Conservation (phyloP, 345 rosid genomes). For the Salix caprea region DNA sequence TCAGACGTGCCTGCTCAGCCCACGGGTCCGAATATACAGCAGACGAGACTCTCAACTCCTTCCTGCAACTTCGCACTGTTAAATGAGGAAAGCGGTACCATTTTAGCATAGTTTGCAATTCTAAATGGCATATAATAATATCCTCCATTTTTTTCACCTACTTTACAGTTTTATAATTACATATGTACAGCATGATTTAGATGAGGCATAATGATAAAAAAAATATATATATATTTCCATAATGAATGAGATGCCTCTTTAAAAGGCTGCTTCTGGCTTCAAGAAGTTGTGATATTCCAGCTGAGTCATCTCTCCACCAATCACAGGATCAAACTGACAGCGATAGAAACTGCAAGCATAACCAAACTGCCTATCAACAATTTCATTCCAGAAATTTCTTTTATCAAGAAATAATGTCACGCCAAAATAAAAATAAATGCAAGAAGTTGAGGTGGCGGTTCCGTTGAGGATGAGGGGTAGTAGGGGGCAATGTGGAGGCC, state of each 20-base stretch:
- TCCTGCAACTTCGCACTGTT: no score
- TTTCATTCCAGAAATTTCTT: not conserved
- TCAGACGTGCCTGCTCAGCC: no score
- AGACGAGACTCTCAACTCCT: no score
- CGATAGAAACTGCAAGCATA: slow-evolving; percentile 70
- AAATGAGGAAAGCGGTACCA: no score
- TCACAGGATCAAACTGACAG: slow-evolving; percentile 81
- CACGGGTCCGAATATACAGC: no score
- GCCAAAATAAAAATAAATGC: no score
- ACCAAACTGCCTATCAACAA: not conserved
- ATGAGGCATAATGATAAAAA: not conserved
- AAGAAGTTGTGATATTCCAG: slow-evolving; percentile 77
- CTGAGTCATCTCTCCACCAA: slow-evolving; percentile 92
- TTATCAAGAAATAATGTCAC: not conserved
- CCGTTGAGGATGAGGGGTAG: not conserved
- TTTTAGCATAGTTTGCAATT: not conserved
- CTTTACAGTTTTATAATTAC: slow-evolving; percentile 4
- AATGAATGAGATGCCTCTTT: not conserved
- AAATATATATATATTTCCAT: not conserved
- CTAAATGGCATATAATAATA: not conserved
- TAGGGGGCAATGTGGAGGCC: not conserved
- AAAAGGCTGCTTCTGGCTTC: slow-evolving; percentile 65
- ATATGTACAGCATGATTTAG: slow-evolving; percentile 8
- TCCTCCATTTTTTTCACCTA: not conserved
- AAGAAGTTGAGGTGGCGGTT: not conserved